Percentiles rank a stretch among this genome's conserved stretches.
Conservation (phyloP, 495 filamentous ascomycete genomes). For the Articulospora tetracladia region DNA sequence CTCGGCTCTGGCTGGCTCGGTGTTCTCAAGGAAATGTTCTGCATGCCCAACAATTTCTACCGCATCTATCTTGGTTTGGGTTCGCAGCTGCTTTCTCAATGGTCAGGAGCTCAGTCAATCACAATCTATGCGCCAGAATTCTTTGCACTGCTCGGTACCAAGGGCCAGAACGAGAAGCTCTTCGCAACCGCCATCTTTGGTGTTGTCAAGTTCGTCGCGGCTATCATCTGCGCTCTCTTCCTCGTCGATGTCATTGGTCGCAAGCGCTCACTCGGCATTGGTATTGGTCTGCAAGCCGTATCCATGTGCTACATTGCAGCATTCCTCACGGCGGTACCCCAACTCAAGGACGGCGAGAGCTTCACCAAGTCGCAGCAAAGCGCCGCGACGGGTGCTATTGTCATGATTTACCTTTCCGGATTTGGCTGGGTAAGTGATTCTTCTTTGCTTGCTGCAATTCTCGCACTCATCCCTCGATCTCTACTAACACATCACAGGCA, state of each 20-base stretch:
- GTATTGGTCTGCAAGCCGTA: slow-evolving; percentile 59
- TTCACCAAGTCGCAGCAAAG: slow-evolving; percentile 25
- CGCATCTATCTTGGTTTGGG: slow-evolving; percentile 36
- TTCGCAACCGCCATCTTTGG: slow-evolving; percentile 71
- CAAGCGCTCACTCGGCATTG: slow-evolving; percentile 61
- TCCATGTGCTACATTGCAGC: slow-evolving; percentile 66
- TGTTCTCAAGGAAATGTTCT: slow-evolving; percentile 56
- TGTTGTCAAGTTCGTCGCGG: slow-evolving; percentile 62
- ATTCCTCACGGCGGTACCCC: slow-evolving; percentile 55
- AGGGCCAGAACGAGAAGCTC: slow-evolving; percentile 57
- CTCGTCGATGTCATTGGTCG: slow-evolving; percentile 72
- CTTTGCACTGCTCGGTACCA: slow-evolving; percentile 61
- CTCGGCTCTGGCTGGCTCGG: slow-evolving; percentile 48
- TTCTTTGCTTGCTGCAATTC: too few species aligned
- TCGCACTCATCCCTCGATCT: too few species aligned
- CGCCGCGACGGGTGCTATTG: slow-evolving; percentile 47
- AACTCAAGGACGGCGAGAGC: slow-evolving; percentile 31
- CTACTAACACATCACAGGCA: too few species aligned
- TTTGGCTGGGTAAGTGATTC: too few species aligned
- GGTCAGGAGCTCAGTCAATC: slow-evolving; percentile 67
- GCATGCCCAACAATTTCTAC: slow-evolving; percentile 58
- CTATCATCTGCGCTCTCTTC: slow-evolving; percentile 66
- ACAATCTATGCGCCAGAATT: slow-evolving; percentile 65
- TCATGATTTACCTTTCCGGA: slow-evolving; percentile 64
- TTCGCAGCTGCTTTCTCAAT: slow-evolving; percentile 54